Evolutionary conservation across 306 rosid species (phyloP), one percentile per base, ranked within the genome.

Genomic region (Cucurbita maxima): DNA sequence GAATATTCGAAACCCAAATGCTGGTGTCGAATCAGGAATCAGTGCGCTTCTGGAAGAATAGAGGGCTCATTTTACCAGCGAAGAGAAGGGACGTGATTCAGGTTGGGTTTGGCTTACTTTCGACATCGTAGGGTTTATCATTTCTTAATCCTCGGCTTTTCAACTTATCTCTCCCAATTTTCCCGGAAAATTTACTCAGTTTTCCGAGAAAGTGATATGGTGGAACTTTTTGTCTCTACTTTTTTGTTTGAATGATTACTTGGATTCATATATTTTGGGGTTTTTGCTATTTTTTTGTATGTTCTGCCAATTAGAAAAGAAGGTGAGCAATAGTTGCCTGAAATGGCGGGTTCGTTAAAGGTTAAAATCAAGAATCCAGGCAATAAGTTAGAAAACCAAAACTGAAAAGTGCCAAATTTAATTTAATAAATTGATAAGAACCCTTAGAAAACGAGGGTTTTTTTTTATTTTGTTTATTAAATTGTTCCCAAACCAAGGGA

Each of bases 341-440:
- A 82, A 88, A 82, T 82, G 85, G 86, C 77, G 93, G 93, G 90
- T 85, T 87, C 19, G 96, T 84, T 88, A 62, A 8, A 58, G 84
- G 91, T 88, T 92, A 83, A 87, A 83, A 96, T 90, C 93, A 88
- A 90, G 81, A 87, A 82, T 86, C 72, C 84, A 73, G 79, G 84
- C 86, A 85, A 76, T 75, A 77, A 83, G 78, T 86, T 87, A 78
- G 86, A 75, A 85, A 85, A 60, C 80, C 63, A 79, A 78, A 83
- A 78, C 87, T 52, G 84, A 78, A 77, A 77, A 80, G 8, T 54
- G 19, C 77, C 87, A 64, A 82, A 81, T 83, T 80, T 81, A 83
- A 84, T 73, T 80, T 81, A 84, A 84, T 71, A 59, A 71, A 64
- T 82, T 79, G 79, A 85, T 13, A 62, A 62, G 44, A 80, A 74